Conservation (phyloP, 1,139 yeast genomes). For the Saccharomyces hybrid region DNA sequence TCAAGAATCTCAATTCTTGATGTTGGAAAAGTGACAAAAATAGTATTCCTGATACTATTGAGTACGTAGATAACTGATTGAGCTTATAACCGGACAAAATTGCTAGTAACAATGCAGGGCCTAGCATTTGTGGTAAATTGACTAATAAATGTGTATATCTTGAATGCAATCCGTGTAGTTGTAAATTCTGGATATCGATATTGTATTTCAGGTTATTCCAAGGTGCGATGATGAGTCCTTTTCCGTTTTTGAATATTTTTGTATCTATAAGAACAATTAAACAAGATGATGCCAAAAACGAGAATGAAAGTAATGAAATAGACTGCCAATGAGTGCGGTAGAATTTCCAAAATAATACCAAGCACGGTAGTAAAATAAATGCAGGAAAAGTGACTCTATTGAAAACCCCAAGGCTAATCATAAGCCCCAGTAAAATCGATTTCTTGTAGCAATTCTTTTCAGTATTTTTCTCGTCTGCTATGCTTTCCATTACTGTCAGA, state of each 20-base stretch:
- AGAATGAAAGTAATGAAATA: conserved; percentile 31
- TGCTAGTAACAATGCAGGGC: conserved; percentile 55
- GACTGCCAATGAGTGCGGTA: conserved; percentile 20
- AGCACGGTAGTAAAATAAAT: conserved; percentile 58
- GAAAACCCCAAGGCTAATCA: conserved; percentile 63
- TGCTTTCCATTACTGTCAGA: conserved; percentile 35
- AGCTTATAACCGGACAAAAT: conserved; percentile 9
- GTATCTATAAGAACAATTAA: conserved; percentile 53
- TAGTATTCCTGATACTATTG: conserved; percentile 56
- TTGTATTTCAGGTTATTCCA: conserved; percentile 72
- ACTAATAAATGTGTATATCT: conserved; percentile 62
- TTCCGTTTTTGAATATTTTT: conserved; percentile 15
- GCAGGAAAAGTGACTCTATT: conserved; percentile 80
- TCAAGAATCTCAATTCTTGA: conserved; percentile 80
- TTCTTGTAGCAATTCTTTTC: conserved; percentile 9
- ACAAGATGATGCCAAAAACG: conserved; percentile 28
- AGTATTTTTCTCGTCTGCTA: conserved; percentile 5
- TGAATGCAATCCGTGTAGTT: conserved; percentile 78
- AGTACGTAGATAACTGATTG: conserved; percentile 41
- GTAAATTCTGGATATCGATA: conserved; percentile 47
- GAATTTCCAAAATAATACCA: conserved; percentile 35
- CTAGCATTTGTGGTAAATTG: conserved; percentile 72
- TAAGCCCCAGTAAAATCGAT: conserved; percentile 41
- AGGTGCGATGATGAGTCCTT: conserved; percentile 53
- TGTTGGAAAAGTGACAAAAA: conserved; percentile 75